Evolutionary conservation across 1,139 yeast genomes (phyloP).

Genomic region (Eremothecium cymbalariae): DNA sequence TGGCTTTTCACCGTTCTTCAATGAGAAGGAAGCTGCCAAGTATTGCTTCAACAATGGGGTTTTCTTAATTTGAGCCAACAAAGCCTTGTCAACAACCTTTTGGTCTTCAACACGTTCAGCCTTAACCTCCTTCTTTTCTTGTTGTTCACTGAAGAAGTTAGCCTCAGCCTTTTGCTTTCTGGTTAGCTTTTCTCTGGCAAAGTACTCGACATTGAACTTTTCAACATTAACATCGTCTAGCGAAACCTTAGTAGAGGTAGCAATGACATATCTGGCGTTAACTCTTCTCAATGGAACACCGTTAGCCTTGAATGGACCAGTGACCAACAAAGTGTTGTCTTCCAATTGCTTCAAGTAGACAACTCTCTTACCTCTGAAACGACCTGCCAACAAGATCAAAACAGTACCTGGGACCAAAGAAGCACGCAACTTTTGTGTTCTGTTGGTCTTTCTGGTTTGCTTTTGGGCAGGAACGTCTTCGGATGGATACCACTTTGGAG

Average conservation of each 20-base stretch:
- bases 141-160: constrained; percentile 85
- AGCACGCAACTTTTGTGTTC: constrained; percentile 95
- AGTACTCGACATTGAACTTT: constrained; percentile 93
- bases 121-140: constrained; percentile 67
- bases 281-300: constrained; percentile 99
- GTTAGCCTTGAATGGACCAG: constrained; percentile 99
- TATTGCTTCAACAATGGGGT: constrained; percentile 97
- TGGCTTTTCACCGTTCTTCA: constrained; percentile 98
- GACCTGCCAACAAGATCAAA: constrained; percentile 96
- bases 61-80: constrained; percentile 91
- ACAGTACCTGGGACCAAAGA: constrained; percentile 98
- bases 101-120: constrained; percentile 98
- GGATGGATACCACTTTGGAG: constrained; percentile 95
- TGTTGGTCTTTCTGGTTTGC: constrained; percentile 82
- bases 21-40: constrained; percentile 93
- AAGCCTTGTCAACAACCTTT: constrained; percentile 91
- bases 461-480: constrained; percentile 86
- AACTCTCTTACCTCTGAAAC: constrained; percentile 99
- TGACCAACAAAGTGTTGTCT: constrained; percentile 96
- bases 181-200: constrained; percentile 88
- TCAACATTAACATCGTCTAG: constrained; percentile 77
- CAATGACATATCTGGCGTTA: constrained; percentile 97
- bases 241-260: constrained; percentile 89
- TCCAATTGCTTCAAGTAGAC: constrained; percentile 96
- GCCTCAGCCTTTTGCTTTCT: constrained; percentile 81